These are phyloP conservation scores for Saccharomyces pastorianus DNA, from an alignment of 1,139 yeast genomes.

Conservation along the genomic window DNA sequence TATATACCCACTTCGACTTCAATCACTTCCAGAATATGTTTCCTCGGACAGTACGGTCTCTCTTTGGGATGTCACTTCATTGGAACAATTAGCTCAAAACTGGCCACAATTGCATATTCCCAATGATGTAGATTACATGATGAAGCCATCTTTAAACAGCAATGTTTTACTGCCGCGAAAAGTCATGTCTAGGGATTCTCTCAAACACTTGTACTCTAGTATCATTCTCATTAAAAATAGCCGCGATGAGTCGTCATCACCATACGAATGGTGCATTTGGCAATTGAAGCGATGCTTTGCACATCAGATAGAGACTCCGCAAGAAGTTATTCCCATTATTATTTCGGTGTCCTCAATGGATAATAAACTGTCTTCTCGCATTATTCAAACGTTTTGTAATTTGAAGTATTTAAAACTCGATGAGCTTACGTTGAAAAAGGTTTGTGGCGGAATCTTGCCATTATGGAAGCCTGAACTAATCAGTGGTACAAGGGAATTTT, in stretches of 20 bases:
- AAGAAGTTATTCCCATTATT: not conserved
- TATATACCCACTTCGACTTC: not conserved
- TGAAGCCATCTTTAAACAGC: not conserved
- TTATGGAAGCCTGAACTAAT: not conserved
- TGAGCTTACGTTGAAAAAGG: not conserved
- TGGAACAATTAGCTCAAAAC: not conserved
- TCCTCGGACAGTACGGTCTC: not conserved
- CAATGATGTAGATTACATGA: not conserved
- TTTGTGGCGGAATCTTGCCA: not conserved
- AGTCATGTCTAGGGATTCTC: not conserved
- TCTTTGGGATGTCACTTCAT: not conserved
- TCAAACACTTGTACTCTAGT: not conserved
- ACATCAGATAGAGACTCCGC: not conserved
- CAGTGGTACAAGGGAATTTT: not conserved
- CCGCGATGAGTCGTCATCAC: not conserved
- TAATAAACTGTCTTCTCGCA: not conserved
- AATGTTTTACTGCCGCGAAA: not conserved
- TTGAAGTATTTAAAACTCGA: not conserved
- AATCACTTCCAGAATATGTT: not conserved
- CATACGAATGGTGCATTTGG: not conserved
- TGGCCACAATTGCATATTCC: not conserved
- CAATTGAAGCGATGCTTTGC: not conserved
- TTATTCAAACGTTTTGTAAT: not conserved
- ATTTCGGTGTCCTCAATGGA: not conserved
- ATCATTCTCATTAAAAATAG: not conserved